Evolutionary conservation across 2,329 filamentous ascomycete species (phyloP), one percentile per base, ranked within the genome.

Genomic region (Aureobasidium sp.): DNA sequence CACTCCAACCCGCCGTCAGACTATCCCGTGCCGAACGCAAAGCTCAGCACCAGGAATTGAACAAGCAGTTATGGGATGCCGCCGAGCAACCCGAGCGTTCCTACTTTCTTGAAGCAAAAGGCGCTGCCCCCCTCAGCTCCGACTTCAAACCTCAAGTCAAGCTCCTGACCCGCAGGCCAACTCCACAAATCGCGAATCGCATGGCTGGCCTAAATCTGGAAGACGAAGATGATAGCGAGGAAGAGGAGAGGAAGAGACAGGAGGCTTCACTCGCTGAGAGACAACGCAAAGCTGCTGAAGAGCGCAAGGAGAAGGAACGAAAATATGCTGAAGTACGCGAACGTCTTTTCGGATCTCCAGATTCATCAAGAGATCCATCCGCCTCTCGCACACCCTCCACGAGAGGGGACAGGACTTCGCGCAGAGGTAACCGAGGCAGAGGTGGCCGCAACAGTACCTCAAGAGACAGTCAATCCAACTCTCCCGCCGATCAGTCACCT

Each of bases 311-410:
- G 77, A 96, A 94, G 78, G 89, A 96, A 77, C 86, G 86, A 62
- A 88, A 89, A 64, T 97, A 97, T 72, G 89, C 95, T 65, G 92
- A 96, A 77, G 90, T 87, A 6, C 83, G 93, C 34, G 90, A 93
- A 69, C 88, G 92, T 72, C 87, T 97, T 61, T 93, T 97, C 74
- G 92, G 92, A 24, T 85, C 84, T 26, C 65, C 74, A 20, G 63
- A 69, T 8, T 64, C 67, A 5, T 56, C 41, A 9, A 62, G 48
- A 12, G 50, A 63, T 24, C 61, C 67, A 5, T 70, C 73, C 34
- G 71, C 61, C 71, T 69, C 65, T 69, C 65, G 61, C 26, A 64
- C 65, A 0, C 32, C 51, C 6, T 47, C 51, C 51, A 43, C 50
- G 10, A 61, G 69, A 61, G 67, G 66, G 9, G 67, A 65, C 32